Conservation (phyloP, 2,329 filamentous ascomycete species). For the Rhinocladiella mackenziei region DNA sequence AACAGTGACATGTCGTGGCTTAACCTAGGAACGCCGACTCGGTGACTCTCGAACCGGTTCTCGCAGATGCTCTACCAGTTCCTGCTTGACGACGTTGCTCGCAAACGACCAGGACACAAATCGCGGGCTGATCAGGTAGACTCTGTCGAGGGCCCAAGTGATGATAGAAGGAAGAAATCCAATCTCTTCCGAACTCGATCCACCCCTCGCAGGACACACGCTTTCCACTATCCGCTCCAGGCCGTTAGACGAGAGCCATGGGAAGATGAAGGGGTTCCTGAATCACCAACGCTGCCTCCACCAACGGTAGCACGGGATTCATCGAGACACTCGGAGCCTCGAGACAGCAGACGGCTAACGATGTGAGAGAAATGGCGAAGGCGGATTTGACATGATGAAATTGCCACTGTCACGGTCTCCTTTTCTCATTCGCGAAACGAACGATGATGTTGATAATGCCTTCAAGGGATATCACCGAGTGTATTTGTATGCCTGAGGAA, state of each 20-base stretch:
- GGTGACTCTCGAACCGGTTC: constrained; percentile 26
- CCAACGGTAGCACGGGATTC: constrained; percentile 4
- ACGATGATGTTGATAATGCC: constrained; percentile 7
- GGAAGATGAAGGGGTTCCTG: constrained; percentile 10
- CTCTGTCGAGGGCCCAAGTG: constrained; percentile 20
- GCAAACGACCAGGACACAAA: constrained; percentile 20
- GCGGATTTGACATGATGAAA: neutral
- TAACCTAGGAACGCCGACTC: constrained; percentile 26
- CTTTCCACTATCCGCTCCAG: constrained; percentile 19
- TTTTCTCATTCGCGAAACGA: too few relatives aligned
- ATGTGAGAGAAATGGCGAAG: constrained; percentile 12
- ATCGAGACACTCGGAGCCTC: constrained; percentile 3
- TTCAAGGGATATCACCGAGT: neutral
- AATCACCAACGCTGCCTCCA: constrained; percentile 12
- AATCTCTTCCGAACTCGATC: constrained; percentile 23
- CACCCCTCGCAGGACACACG: constrained; percentile 13
- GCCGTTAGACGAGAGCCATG: constrained; percentile 8
- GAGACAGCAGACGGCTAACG: constrained; percentile 20
- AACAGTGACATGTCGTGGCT: constrained; percentile 31
- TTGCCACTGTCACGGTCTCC: neutral
- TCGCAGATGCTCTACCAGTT: constrained; percentile 29
- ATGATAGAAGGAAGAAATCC: constrained; percentile 9
- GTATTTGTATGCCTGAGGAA: constrained; percentile 1
- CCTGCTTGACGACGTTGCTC: constrained; percentile 29
- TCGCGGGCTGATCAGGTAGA: constrained; percentile 8